A percentile compares a stretch with the other conserved stretches of the same genome.
Conservation (phyloP, 305 asterid species). For the Rubia tinctorum region DNA sequence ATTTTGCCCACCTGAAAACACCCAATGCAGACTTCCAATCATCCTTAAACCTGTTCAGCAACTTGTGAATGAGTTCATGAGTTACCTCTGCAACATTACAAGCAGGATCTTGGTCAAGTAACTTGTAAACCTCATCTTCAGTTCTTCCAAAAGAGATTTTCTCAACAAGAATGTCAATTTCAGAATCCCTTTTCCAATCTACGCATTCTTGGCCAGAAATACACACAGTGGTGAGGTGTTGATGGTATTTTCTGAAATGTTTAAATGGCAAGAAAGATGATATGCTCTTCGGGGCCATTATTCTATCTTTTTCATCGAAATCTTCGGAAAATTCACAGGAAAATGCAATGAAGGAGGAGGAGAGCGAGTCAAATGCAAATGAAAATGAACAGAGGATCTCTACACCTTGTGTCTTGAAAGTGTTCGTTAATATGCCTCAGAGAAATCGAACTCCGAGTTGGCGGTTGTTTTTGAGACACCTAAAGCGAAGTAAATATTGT, state of each 20-base stretch:
- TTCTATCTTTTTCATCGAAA: not conserved
- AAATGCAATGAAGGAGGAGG: not conserved
- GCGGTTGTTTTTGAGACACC: too few relatives aligned
- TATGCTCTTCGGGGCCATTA: not conserved
- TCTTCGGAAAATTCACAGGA: not conserved
- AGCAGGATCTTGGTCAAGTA: slow-evolving; percentile 40
- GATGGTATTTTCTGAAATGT: slow-evolving; percentile 15
- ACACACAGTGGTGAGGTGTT: slow-evolving; percentile 26
- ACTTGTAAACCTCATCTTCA: slow-evolving; percentile 49
- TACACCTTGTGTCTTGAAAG: not conserved
- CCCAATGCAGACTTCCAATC: slow-evolving; percentile 91
- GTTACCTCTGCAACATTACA: slow-evolving; percentile 37
- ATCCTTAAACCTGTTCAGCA: slow-evolving; percentile 76
- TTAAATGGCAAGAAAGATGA: slow-evolving; percentile 7
- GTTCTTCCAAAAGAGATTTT: slow-evolving; percentile 36
- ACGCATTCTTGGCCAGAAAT: slow-evolving; percentile 23
- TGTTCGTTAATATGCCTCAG: slow-evolving; percentile 17
- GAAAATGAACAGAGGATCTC: not conserved
- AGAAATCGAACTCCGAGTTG: not conserved
- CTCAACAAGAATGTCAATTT: slow-evolving; percentile 39
- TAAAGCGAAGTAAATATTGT: too few relatives aligned
- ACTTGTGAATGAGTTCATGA: slow-evolving; percentile 38
- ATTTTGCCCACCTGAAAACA: slow-evolving; percentile 70
- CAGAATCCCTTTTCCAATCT: slow-evolving; percentile 31
- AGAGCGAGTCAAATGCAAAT: not conserved